Base-by-base conservation (phyloP, 495 filamentous ascomycete species). In the Annulohypoxylon stygium region DNA sequence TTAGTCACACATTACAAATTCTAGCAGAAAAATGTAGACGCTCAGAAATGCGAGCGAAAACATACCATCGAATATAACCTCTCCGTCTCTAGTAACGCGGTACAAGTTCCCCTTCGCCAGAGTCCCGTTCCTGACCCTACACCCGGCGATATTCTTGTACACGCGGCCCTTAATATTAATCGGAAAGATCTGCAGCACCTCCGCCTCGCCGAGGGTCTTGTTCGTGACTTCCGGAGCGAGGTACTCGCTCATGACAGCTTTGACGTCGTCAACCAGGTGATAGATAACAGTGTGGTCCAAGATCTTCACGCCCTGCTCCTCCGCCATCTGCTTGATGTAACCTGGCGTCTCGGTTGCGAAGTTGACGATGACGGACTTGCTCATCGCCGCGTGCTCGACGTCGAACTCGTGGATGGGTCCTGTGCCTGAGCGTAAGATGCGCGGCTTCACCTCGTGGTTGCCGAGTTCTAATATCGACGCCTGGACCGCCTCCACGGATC, bases 271-370 rank as follows among this genome's bases (percentile, higher is more conserved):
- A 9, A 93, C 88, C 9, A 98, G 85, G 63, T 91, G 90, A 79
- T 99, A 98, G 73, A 99, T 99, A 73, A 99, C 89, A 70, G 91
- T 97, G 76, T 95, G 90, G 59, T 97, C 90, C 71, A 98, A 75
- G 23, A 99, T 91, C 47, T 80, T 83, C 37, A 99, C 94, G 9
- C 90, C 88, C 54, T 86, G 83, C 1, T 82, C 76, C 67, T 92
- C 90, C 0, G 96, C 96, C 76, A 91, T 82, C 7, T 87, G 86
- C 39, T 84, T 81, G 68, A 97, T 93, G 65, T 89, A 80, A 2
- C 88, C 86, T 10, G 94, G 90, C 16, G 93, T 84, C 6, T 84
- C 74, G 66, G 88, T 90, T 80, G 98, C 97, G 88, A 99, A 99
- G 75, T 91, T 92, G 76, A 99, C 84, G 63, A 99, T 85, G 51